Conservation (phyloP, 1,139 yeast genomes). For the Yamadazyma dushanensis region DNA sequence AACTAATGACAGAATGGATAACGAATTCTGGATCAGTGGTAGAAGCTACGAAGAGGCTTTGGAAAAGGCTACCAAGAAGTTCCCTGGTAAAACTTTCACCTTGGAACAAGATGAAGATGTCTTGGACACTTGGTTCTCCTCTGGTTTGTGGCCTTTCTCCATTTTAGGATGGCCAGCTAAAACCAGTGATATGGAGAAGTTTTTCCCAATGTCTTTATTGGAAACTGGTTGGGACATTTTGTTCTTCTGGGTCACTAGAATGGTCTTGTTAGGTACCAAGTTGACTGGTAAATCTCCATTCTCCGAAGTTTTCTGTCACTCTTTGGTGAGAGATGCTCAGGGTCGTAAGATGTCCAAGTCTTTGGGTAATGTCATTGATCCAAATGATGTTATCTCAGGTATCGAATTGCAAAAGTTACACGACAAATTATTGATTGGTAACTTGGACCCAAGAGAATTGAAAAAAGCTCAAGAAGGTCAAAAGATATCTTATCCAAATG, state of each 20-base stretch:
- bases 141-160: conserved; percentile 97
- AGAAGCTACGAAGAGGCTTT: conserved; percentile 80
- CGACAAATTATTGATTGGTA: conserved; percentile 74
- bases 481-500: conserved; percentile 86
- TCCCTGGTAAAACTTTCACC: conserved; percentile 66
- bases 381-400: conserved; percentile 90
- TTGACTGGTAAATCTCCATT: conserved; percentile 91
- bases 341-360: conserved; percentile 99
- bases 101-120: conserved; percentile 97
- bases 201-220: conserved; percentile 88
- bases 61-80: conserved; percentile 72
- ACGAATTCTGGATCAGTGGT: conserved; percentile 89
- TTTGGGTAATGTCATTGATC: conserved; percentile 94
- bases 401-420: conserved; percentile 78
- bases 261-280: conserved; percentile 89
- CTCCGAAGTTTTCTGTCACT: conserved; percentile 96
- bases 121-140: conserved; percentile 97
- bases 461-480: conserved; percentile 89
- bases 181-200: conserved; percentile 70
- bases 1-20: conserved; percentile 59
- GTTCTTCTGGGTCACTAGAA: conserved; percentile 98
- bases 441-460: conserved; percentile 86
- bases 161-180: conserved; percentile 94
- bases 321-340: conserved; percentile 97
- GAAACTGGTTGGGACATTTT: conserved; percentile 99